phyloP scores from a whole-genome alignment of 257 asterid genomes.

The Jaltomata sinuosa region DNA sequence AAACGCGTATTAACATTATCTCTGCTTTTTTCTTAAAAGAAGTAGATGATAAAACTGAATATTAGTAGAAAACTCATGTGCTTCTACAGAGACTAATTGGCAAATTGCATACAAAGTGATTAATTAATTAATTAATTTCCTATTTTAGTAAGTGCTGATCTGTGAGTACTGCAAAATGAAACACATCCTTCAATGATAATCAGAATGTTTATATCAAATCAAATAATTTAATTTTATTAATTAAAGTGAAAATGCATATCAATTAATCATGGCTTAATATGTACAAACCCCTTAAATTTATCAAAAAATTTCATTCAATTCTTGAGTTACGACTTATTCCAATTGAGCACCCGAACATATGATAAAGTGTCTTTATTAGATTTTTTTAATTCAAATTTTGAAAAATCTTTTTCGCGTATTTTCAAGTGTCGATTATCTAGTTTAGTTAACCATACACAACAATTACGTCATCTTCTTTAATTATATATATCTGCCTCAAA shows the following conservation, averaged over 20 bases:
- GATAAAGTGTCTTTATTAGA: neutral
- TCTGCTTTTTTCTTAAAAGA: neutral
- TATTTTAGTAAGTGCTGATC: neutral
- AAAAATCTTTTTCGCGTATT: rapidly evolving
- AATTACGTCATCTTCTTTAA: neutral
- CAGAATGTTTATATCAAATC: neutral
- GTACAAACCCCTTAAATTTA: neutral
- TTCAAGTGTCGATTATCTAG: neutral
- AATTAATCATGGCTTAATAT: neutral
- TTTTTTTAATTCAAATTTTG: neutral
- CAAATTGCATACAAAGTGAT: neutral
- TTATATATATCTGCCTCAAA: neutral
- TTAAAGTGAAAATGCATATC: neutral
- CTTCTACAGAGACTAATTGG: neutral
- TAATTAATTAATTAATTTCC: neutral
- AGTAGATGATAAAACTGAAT: neutral
- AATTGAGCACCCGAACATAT: neutral
- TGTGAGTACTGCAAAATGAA: neutral
- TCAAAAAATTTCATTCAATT: neutral
- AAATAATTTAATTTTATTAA: neutral
- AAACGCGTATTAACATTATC: conserved; percentile 1
- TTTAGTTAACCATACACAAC: neutral
- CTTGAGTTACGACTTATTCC: neutral
- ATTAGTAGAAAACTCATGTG: neutral
- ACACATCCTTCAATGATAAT: neutral